A percentile compares a stretch with the other conserved stretches of the same genome.
Conservation (phyloP, 495 filamentous ascomycete genomes). For the Neurospora africana region DNA sequence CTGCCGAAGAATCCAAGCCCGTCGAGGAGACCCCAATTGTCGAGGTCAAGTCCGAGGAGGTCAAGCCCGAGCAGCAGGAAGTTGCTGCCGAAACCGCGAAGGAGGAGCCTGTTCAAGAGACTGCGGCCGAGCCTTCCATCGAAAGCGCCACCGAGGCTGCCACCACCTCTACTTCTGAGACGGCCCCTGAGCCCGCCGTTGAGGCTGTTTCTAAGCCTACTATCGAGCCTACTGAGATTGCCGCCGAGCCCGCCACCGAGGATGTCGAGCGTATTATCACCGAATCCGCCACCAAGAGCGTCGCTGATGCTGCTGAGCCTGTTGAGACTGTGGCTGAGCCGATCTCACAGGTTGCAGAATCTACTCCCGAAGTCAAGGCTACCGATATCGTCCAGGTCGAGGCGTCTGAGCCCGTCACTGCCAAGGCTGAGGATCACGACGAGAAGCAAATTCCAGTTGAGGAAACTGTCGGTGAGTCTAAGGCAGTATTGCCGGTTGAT, state of each 20-base stretch:
- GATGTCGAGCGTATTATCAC: neutral
- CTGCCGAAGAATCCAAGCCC: slow-evolving; percentile 4
- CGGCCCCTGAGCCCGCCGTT: neutral
- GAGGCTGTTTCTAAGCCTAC: neutral
- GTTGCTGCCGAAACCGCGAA: slow-evolving; percentile 2
- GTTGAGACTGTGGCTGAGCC: slow-evolving; percentile 1
- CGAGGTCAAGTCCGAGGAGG: slow-evolving; percentile 3
- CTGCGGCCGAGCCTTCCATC: neutral
- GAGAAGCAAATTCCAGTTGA: slow-evolving; percentile 6
- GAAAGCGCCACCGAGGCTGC: slow-evolving; percentile 2
- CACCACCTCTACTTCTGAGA: neutral
- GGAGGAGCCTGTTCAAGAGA: slow-evolving; percentile 1
- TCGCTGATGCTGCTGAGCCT: neutral
- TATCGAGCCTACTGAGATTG: neutral
- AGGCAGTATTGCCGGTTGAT: neutral
- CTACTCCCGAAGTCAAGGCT: slow-evolving; percentile 6
- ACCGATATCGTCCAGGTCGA: slow-evolving; percentile 1
- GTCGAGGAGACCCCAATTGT: slow-evolving; percentile 3
- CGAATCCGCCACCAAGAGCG: neutral
- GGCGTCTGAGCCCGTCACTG: neutral
- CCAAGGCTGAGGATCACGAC: neutral
- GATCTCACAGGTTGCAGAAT: neutral
- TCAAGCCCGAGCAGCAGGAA: neutral
- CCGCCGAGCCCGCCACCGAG: neutral
- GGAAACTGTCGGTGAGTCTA: slow-evolving; percentile 1